These are phyloP conservation scores for Cydonia oblonga DNA, from an alignment of 331 rosid genomes.

Conservation along the genomic window DNA sequence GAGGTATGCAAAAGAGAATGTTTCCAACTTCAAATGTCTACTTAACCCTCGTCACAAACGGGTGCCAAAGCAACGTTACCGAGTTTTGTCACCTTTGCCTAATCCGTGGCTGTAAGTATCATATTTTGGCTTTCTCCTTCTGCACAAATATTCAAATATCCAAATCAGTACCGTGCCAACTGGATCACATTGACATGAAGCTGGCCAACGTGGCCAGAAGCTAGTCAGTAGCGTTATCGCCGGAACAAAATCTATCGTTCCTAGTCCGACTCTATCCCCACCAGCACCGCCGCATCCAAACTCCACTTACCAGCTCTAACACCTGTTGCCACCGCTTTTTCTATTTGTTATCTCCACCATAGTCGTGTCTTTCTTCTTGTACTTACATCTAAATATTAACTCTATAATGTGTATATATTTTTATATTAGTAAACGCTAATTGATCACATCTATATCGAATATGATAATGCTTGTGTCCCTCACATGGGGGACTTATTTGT, in stretches of 20 bases:
- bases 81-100: neutral
- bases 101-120: neutral
- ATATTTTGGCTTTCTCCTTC: neutral
- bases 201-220: neutral
- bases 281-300: neutral
- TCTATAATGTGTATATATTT: too few relatives aligned
- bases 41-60: neutral
- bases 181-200: neutral
- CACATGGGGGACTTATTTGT: too few relatives aligned
- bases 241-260: neutral
- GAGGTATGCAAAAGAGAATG: neutral
- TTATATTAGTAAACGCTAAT: too few relatives aligned
- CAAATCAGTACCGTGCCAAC: neutral
- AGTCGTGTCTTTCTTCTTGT: neutral
- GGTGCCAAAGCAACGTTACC: neutral
- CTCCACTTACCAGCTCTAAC: neutral
- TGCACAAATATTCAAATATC: neutral
- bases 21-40: neutral
- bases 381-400: neutral
- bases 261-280: neutral
- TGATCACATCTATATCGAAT: too few relatives aligned
- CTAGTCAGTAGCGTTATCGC: neutral
- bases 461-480: too few relatives aligned
- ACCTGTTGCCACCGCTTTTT: neutral
- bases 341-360: neutral